Evolutionary conservation across 495 filamentous ascomycete species (phyloP).

Genomic region (Ascodesmis nigricans): DNA sequence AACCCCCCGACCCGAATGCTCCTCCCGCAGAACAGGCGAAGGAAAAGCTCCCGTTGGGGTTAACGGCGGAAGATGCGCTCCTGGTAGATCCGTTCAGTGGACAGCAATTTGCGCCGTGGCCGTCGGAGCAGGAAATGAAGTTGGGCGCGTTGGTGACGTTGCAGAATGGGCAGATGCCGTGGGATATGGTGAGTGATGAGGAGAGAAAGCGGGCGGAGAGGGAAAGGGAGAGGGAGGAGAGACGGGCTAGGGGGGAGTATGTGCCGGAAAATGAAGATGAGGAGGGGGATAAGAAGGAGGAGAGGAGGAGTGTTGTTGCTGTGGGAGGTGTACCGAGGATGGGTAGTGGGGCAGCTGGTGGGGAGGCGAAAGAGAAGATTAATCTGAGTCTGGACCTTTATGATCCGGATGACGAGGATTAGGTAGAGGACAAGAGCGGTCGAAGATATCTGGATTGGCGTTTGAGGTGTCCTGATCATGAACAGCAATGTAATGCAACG

Average conservation of each 20-base stretch:
- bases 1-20: constrained; percentile 9
- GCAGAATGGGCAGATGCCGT: constrained; percentile 31
- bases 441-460: too few relatives aligned
- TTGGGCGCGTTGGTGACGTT: constrained; percentile 38
- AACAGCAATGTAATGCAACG: too few relatives aligned
- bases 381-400: constrained; percentile 17
- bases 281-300: constrained; percentile 19
- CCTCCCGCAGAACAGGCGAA: constrained; percentile 9
- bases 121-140: constrained; percentile 37
- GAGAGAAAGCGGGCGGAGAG: constrained; percentile 27
- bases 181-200: constrained; percentile 23
- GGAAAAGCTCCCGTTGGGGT: constrained; percentile 11
- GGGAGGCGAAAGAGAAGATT: neutral
- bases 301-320: constrained; percentile 12
- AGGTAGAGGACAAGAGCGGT: too few relatives aligned
- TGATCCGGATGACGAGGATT: constrained; percentile 15
- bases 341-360: constrained; percentile 5
- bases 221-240: constrained; percentile 27
- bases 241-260: constrained; percentile 7
- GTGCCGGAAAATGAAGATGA: constrained; percentile 23
- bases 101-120: constrained; percentile 44
- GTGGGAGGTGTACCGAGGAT: constrained; percentile 8
- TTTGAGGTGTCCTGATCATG: too few relatives aligned
- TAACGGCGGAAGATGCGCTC: constrained; percentile 17
- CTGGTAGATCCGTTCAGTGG: constrained; percentile 30